Evolutionary conservation across 2,329 filamentous ascomycete species (phyloP).

Genomic region (Xylaria multiplex): DNA sequence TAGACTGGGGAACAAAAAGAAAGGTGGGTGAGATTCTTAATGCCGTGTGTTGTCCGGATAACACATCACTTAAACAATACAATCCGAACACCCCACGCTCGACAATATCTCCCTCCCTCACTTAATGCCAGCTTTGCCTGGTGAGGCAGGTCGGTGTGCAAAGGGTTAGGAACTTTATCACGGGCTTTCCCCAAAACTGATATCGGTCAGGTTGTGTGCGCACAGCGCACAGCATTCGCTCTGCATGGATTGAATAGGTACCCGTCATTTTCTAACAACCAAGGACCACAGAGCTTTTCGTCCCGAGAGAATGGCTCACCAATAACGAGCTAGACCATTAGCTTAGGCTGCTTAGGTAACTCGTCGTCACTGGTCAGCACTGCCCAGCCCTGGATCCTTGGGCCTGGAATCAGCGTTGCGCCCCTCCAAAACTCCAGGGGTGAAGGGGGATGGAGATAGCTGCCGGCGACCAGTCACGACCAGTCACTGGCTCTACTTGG

Average conservation of each 20-base stretch:
- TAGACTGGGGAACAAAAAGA: background rate
- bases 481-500: conserved; percentile 26
- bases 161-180: conserved; percentile 3
- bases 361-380: conserved; percentile 31
- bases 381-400: conserved; percentile 30
- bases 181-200: conserved; percentile 25
- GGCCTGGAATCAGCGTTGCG: conserved; percentile 31
- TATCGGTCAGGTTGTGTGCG: conserved; percentile 2
- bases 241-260: conserved; percentile 19
- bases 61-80: conserved; percentile 8
- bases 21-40: background rate
- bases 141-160: conserved; percentile 35
- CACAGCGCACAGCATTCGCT: conserved; percentile 6
- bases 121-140: conserved; percentile 14
- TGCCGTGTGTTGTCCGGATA: conserved; percentile 5
- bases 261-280: conserved; percentile 7
- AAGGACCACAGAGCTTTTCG: conserved; percentile 19
- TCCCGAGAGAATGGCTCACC: conserved; percentile 39
- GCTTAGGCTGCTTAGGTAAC: conserved; percentile 18
- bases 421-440: conserved; percentile 22
- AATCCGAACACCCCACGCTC: conserved; percentile 22
- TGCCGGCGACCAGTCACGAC: conserved; percentile 32
- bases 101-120: conserved; percentile 6
- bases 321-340: conserved; percentile 33
- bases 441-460: conserved; percentile 2